Percentiles rank a stretch among this genome's conserved stretches.
phyloP scores from a whole-genome alignment of 192 early-diverging fungal species.

The Rhizophlyctis rosea region DNA sequence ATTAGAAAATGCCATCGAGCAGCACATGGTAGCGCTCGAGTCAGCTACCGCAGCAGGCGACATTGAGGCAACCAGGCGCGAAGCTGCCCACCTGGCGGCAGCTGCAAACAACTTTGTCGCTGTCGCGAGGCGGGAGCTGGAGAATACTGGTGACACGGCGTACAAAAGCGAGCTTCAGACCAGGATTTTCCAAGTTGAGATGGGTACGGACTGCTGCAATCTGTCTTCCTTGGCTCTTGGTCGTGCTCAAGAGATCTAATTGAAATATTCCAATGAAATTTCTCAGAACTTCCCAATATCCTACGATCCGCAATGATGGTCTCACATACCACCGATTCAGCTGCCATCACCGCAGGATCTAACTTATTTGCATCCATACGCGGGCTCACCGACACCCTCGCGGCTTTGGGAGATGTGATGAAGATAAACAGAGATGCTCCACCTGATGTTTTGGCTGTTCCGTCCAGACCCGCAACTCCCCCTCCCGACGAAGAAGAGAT shows the following conservation, averaged over 20 bases:
- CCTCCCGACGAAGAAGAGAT: not conserved
- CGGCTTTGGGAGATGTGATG: slow-evolving; percentile 31
- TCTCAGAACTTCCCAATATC: slow-evolving; percentile 29
- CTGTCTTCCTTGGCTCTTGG: slow-evolving; percentile 4
- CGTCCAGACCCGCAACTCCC: not conserved
- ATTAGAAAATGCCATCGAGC: slow-evolving; percentile 27
- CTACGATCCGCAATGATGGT: slow-evolving; percentile 15
- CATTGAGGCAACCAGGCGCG: slow-evolving; percentile 2
- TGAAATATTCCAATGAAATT: not conserved
- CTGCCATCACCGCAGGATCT: slow-evolving; percentile 8
- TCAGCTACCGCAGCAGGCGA: slow-evolving; percentile 12
- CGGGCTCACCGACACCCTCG: slow-evolving; percentile 21
- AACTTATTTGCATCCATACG: slow-evolving; percentile 19
- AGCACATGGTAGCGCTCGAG: slow-evolving; percentile 25
- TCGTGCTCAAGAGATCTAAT: slow-evolving; percentile 1
- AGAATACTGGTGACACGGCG: slow-evolving; percentile 25
- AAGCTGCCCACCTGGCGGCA: slow-evolving; percentile 20
- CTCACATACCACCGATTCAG: slow-evolving; percentile 11
- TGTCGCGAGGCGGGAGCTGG: slow-evolving; percentile 21
- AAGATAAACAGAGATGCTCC: slow-evolving; percentile 17
- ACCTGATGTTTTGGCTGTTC: not conserved
- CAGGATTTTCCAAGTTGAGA: slow-evolving; percentile 32
- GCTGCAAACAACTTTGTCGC: slow-evolving; percentile 32
- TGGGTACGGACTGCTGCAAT: slow-evolving; percentile 16
- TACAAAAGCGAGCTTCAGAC: slow-evolving; percentile 28